Conservation (phyloP, 495 filamentous ascomycete genomes). For the Hypoxylon perforatum region DNA sequence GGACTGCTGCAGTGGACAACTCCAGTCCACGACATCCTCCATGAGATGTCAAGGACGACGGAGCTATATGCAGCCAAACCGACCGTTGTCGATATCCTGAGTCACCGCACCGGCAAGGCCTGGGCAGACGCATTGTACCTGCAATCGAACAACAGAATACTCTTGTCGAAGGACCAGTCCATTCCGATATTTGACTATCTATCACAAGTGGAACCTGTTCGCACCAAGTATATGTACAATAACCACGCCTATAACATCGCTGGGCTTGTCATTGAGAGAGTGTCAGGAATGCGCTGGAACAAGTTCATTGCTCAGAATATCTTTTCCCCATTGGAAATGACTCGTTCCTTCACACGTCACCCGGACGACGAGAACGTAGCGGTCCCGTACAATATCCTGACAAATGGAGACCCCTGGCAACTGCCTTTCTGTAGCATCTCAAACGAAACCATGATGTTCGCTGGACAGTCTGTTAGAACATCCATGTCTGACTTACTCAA, state of each 20-base stretch:
- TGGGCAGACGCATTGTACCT: background rate
- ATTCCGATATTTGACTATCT: background rate
- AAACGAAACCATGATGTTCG: no score
- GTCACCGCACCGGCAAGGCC: background rate
- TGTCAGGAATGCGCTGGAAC: background rate
- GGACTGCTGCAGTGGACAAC: background rate
- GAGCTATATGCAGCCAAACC: background rate
- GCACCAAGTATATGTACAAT: background rate
- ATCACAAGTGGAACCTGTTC: background rate
- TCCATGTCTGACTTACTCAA: no score
- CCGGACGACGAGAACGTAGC: background rate
- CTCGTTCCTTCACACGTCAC: background rate
- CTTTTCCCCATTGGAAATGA: background rate
- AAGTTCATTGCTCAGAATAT: background rate
- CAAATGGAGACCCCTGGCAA: no score
- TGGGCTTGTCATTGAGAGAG: background rate
- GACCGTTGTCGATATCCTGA: constrained; percentile 1
- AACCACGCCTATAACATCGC: background rate
- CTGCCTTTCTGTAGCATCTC: no score
- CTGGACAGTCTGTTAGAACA: no score
- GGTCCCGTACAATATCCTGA: background rate
- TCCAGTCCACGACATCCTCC: constrained; percentile 1
- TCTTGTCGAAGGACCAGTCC: background rate
- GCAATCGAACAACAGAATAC: background rate
- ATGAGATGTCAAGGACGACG: background rate